Base-by-base conservation (phyloP, 129 eudicot genomes). In the Lonicera japonica region DNA sequence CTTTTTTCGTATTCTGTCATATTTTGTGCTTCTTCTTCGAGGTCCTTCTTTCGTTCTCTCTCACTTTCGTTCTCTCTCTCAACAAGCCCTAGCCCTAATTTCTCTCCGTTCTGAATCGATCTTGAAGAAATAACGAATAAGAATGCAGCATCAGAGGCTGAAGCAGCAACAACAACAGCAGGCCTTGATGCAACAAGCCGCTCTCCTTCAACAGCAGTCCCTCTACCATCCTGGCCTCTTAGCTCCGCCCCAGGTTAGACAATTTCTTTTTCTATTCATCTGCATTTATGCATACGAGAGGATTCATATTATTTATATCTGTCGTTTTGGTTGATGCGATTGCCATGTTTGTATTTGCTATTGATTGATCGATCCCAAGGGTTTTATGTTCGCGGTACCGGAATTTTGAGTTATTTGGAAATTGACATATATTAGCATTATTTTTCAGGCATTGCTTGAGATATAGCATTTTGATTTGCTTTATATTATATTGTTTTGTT, bases 171-270 rank as follows among this genome's bases (percentile, higher is more conserved):
- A 87, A 40, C 84, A 86, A 17, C n/a, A n/a, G 15, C 10, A 46
- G n/a, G 95, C 89, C 41, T 64, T 90, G 83, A 86, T 90, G 97
- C 97, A 90, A 52, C 97, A 90, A 77, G 94, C 77, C 18, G 66
- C 95, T 64, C 82, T 90, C 59, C 90, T 86, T 54, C 97, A 89
- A 61, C 96, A 90, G 21, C 95, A 90, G 75, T 86, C 95, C 18
- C 81, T 90, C 8, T 90, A 86, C 80, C 97, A 82, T 67, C 95
- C 95, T 67, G 92, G 86, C 69, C 86, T 83, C 54, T 70, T 90
- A 73, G 95, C 90, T 43, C 85, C 97, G 61, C 95, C 92, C 13
- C 95, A 90, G 96, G 96, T 86, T 75, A 56, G 14, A 19, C 21
- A 39, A 66, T 34, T 34, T 53, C 6, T 57, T 18, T 43, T 43